Conservation (phyloP, 768 basidiomycete genomes). For the Boletus sp. region DNA sequence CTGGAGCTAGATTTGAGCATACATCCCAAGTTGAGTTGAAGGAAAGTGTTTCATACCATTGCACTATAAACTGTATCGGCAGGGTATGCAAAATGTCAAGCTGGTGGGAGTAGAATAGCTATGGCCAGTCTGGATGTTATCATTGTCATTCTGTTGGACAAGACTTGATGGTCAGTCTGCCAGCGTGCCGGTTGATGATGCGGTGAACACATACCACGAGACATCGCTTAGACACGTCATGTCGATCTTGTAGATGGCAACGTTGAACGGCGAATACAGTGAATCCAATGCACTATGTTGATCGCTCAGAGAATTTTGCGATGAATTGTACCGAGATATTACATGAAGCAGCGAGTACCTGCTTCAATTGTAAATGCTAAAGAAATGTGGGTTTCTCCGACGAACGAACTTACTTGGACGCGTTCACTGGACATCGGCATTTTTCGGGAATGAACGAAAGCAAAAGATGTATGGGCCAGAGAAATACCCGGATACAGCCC, state of each 20-base stretch:
- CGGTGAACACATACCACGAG: no score
- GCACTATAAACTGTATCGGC: neutral
- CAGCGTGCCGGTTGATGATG: no score
- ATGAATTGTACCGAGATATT: neutral
- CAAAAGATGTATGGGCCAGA: no score
- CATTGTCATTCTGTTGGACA: neutral
- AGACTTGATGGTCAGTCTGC: no score
- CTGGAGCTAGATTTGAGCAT: no score
- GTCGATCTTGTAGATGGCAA: neutral
- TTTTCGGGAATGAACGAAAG: no score
- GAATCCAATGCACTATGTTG: neutral
- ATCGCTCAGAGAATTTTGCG: neutral
- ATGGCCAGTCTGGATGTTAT: neutral
- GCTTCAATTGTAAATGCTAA: neutral
- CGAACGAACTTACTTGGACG: no score
- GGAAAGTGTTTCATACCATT: no score
- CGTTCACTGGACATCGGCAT: no score
- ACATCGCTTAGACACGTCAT: neutral
- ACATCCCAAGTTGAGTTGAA: no score
- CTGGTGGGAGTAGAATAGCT: neutral
- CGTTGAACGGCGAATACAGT: neutral
- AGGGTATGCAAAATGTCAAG: neutral
- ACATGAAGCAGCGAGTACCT: neutral
- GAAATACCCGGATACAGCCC: no score
- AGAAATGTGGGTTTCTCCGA: no score